Base-by-base conservation (phyloP, 2,329 filamentous ascomycete genomes). In the Sordariomycetes sp. region DNA sequence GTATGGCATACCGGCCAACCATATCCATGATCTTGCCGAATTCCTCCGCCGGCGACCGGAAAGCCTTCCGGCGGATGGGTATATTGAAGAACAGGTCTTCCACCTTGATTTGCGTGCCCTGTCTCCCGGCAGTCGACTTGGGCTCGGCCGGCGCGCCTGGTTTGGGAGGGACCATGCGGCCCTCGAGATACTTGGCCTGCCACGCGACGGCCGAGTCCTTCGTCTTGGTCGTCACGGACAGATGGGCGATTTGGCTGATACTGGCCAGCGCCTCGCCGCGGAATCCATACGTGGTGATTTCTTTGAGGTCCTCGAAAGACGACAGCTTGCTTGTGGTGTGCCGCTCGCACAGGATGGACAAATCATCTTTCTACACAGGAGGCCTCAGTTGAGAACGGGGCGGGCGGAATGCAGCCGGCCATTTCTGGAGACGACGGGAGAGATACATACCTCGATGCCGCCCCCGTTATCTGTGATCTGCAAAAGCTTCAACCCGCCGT, bases 81-180 rank as follows among this genome's bases (percentile, higher is more conserved):
- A 97, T 84, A 66, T 97, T 99, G 77, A 96, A 99, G 71, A 99
- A 99, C 12, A 99, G 75, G 69, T 99, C 94, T 68, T 99, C 93
- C 18, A 99, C 92, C 0, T 90, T 92, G 66, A 99, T 96, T 66
- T 97, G 92, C 2, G 94, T 99, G 8, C 94, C 94, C 62, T 84
- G 87, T 18, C 92, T 83, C 18, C 94, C 94, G 53, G 94, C 93
- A 46, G 87, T 89, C 4, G 90, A 86, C 68, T 90, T 96, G 2
- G 94, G 94, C 48, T 96, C 91, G 1, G 88, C 78, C 62, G 79
- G 85, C 68, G 96, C 92, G 14, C 93, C 93, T 12, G 93, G 91
- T 69, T 97, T 97, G 11, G 89, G 77, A 16, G 93, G 86, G 7
- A 83, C 81, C 52, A 97, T 79, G 63, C 86, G 89, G 16, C 94